Evolutionary conservation across 257 asterid genomes (phyloP).

Genomic region (Sherardia arvensis): DNA sequence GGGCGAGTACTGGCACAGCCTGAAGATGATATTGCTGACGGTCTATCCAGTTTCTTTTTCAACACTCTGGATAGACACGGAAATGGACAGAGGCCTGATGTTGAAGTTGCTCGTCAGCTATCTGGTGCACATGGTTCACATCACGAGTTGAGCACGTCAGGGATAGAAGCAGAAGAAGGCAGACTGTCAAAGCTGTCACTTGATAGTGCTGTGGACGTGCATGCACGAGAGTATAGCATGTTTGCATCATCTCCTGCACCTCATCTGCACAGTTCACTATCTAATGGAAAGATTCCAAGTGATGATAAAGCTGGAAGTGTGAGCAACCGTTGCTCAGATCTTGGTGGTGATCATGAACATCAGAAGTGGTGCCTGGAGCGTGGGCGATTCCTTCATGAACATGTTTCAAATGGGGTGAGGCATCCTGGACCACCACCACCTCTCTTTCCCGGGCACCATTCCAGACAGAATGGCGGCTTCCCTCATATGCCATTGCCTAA

Average conservation of each 20-base stretch:
- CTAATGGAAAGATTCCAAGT: constrained; percentile 15
- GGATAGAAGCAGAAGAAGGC: constrained; percentile 8
- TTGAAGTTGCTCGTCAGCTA: constrained; percentile 25
- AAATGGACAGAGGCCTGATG: constrained; percentile 46
- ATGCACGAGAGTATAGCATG: constrained; percentile 15
- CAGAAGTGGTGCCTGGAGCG: constrained; percentile 33
- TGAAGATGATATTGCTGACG: constrained; percentile 36
- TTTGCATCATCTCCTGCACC: constrained; percentile 23
- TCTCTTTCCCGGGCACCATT: constrained; percentile 24
- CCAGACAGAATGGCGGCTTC: constrained; percentile 43
- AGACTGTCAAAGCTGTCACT: neutral
- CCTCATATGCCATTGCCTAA: constrained; percentile 26
- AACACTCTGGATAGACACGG: constrained; percentile 68
- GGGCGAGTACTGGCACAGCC: constrained; percentile 45
- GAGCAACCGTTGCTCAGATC: constrained; percentile 30
- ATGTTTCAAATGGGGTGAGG: constrained; percentile 22
- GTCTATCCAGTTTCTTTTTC: constrained; percentile 53
- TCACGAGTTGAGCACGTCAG: constrained; percentile 6
- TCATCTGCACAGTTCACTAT: constrained; percentile 26
- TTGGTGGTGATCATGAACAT: constrained; percentile 52
- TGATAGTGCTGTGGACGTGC: constrained; percentile 13
- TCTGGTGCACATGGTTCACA: constrained; percentile 10
- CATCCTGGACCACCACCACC: constrained; percentile 23
- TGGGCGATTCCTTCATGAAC: constrained; percentile 35
- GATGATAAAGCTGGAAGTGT: constrained; percentile 15